A percentile compares a stretch with the other conserved stretches of the same genome.
Evolutionary conservation across 2,329 filamentous ascomycete genomes (phyloP).

Genomic region (Ceratocystis colombiana): DNA sequence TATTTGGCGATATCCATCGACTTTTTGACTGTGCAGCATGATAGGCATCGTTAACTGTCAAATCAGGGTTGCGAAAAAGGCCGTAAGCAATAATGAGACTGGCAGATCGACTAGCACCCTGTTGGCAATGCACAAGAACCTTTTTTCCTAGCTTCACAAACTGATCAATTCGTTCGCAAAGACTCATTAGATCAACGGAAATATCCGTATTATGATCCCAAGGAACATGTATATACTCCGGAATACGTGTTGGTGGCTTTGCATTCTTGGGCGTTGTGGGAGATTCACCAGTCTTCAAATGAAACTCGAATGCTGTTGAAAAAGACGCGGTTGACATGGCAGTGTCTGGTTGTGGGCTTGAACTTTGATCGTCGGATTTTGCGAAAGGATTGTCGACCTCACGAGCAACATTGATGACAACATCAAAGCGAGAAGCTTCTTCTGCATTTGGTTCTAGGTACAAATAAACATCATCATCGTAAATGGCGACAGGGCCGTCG

Average conservation of each 20-base stretch:
- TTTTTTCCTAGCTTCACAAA: conserved; percentile 63
- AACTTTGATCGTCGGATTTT: conserved; percentile 28
- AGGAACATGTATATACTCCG: conserved; percentile 77
- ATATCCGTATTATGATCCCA: conserved; percentile 90
- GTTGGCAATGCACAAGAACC: conserved; percentile 75
- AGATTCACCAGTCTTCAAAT: conserved; percentile 32
- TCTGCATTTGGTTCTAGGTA: conserved; percentile 72
- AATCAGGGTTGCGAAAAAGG: conserved; percentile 63
- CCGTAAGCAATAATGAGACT: conserved; percentile 81
- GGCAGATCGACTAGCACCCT: conserved; percentile 74
- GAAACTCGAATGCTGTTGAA: conserved; percentile 31
- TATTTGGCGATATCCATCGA: conserved; percentile 82
- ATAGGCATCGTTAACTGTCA: conserved; percentile 75
- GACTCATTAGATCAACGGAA: conserved; percentile 59
- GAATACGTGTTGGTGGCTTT: conserved; percentile 38
- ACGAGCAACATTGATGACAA: conserved; percentile 74
- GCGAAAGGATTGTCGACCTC: conserved; percentile 70
- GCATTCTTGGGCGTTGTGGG: conserved; percentile 49
- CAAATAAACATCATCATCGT: conserved; percentile 64
- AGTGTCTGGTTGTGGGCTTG: conserved; percentile 43
- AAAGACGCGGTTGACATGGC: conserved; percentile 46
- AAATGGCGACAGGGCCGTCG: conserved; percentile 71
- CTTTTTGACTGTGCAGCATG: conserved; percentile 70
- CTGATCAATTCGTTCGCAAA: conserved; percentile 68
- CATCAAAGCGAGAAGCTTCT: conserved; percentile 66